Evolutionary conservation across 2,329 filamentous ascomycete species (phyloP).

Genomic region (Xylariaceae sp.): DNA sequence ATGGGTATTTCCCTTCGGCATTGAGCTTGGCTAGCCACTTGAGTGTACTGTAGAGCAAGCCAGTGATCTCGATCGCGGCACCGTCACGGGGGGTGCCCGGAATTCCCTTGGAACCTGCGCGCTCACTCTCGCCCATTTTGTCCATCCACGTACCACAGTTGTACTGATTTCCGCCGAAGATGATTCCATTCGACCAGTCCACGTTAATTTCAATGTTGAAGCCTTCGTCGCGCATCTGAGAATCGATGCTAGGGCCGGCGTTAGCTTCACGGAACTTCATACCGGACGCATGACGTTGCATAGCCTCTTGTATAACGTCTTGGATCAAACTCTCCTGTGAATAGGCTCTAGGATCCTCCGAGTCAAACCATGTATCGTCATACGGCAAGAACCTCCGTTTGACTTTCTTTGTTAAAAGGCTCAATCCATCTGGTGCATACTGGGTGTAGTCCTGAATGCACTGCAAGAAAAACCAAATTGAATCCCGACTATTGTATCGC

Average conservation of each 20-base stretch:
- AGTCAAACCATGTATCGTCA: conserved; percentile 91
- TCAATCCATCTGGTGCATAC: conserved; percentile 75
- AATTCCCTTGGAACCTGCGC: conserved; percentile 87
- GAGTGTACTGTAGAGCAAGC: conserved; percentile 87
- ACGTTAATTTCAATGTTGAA: conserved; percentile 91
- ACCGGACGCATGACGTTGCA: conserved; percentile 88
- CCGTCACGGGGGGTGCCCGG: conserved; percentile 97
- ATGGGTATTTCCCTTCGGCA: conserved; percentile 69
- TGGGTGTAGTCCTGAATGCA: conserved; percentile 91
- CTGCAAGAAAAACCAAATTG: conserved; percentile 97
- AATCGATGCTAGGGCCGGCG: conserved; percentile 83
- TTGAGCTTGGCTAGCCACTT: conserved; percentile 75
- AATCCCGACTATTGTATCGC: conserved; percentile 94
- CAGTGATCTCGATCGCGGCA: conserved; percentile 92
- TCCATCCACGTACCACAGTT: conserved; percentile 99
- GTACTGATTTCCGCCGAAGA: conserved; percentile 90
- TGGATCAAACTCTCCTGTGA: conserved; percentile 80
- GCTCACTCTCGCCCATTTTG: conserved; percentile 98
- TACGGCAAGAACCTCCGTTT: conserved; percentile 89
- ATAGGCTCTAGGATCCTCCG: conserved; percentile 82
- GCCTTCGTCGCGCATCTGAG: conserved; percentile 88
- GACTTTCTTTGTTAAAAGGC: conserved; percentile 75
- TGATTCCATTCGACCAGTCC: conserved; percentile 87
- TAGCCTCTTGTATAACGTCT: conserved; percentile 88
- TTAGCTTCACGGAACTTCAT: conserved; percentile 95